A percentile compares a stretch with the other conserved stretches of the same genome.
These are phyloP conservation scores for Mycogone perniciosa DNA, from an alignment of 2,329 filamentous ascomycete genomes.

Conservation along the genomic window DNA sequence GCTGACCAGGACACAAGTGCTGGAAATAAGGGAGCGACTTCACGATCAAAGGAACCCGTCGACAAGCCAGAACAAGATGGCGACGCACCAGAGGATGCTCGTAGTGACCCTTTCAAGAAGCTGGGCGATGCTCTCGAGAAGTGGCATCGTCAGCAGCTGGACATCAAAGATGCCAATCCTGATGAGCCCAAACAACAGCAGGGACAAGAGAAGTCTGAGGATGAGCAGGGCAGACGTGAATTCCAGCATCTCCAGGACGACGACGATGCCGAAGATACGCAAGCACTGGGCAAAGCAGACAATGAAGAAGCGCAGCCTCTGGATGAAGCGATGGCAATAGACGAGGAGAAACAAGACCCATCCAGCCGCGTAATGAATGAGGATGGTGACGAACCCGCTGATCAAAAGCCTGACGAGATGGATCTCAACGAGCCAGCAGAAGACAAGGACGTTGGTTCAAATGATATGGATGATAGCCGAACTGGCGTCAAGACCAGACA, in stretches of 20 bases:
- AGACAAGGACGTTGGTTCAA: slow-evolving; percentile 33
- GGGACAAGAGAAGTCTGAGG: slow-evolving; percentile 40
- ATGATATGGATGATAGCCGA: slow-evolving; percentile 47
- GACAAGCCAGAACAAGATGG: slow-evolving; percentile 39
- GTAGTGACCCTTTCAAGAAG: slow-evolving; percentile 78
- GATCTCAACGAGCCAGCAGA: slow-evolving; percentile 32
- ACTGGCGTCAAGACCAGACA: slow-evolving; percentile 55
- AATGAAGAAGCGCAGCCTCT: slow-evolving; percentile 82
- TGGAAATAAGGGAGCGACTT: slow-evolving; percentile 55
- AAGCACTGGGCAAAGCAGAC: slow-evolving; percentile 82
- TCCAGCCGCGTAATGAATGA: slow-evolving; percentile 47
- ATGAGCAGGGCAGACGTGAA: slow-evolving; percentile 72
- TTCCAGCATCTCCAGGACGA: slow-evolving; percentile 92
- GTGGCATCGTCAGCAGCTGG: slow-evolving; percentile 83
- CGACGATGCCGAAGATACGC: slow-evolving; percentile 72
- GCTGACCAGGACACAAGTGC: slow-evolving; percentile 57
- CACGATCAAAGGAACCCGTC: slow-evolving; percentile 42
- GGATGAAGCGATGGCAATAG: slow-evolving; percentile 83
- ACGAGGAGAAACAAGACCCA: slow-evolving; percentile 55
- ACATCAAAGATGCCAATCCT: slow-evolving; percentile 59
- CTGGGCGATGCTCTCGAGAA: slow-evolving; percentile 86
- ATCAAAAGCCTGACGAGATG: slow-evolving; percentile 40
- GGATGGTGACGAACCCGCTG: slow-evolving; percentile 40
- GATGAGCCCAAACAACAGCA: slow-evolving; percentile 43
- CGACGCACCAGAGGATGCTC: slow-evolving; percentile 40